Conservation (phyloP, 106 monocot species). For the Dioscorea dumetorum region DNA sequence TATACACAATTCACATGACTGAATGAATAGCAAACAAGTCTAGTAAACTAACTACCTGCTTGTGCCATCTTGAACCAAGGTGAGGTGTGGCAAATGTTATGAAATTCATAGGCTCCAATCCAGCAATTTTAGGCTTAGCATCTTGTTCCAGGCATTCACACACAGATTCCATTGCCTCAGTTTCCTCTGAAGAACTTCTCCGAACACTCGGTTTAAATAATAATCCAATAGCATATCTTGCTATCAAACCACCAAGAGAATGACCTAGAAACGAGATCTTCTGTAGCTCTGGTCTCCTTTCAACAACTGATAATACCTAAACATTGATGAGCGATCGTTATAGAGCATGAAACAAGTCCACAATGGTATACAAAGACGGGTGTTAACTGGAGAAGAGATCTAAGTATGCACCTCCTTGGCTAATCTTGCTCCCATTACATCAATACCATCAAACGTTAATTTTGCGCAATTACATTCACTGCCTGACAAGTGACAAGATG, state of each 20-base stretch:
- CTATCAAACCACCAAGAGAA: constrained; percentile 82
- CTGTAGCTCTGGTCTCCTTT: constrained; percentile 31
- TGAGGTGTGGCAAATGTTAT: constrained; percentile 95
- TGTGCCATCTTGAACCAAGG: constrained; percentile 77
- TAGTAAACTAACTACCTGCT: constrained; percentile 39
- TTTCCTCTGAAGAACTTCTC: constrained; percentile 10
- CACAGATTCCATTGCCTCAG: constrained; percentile 1
- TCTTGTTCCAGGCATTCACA: constrained; percentile 7
- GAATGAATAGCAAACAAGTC: not conserved
- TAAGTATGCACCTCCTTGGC: constrained; percentile 67
- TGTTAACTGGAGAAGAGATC: not conserved
- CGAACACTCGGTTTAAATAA: constrained; percentile 24
- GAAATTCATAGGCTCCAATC: constrained; percentile 86
- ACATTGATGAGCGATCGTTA: not conserved
- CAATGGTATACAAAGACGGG: too few relatives aligned
- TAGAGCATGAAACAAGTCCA: too few relatives aligned
- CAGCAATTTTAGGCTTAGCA: constrained; percentile 61
- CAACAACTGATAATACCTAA: constrained; percentile 60
- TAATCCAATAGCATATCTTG: constrained; percentile 82
- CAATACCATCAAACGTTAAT: constrained; percentile 78
- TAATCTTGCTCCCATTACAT: constrained; percentile 81
- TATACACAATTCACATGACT: not conserved
- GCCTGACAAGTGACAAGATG: constrained; percentile 30
- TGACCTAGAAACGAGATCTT: constrained; percentile 88
- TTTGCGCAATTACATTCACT: constrained; percentile 59